A percentile compares a stretch with the other conserved stretches of the same genome.
Evolutionary conservation across 371 early-diverging fungal genomes (phyloP).

Genomic region (Apophysomyces elegans): DNA sequence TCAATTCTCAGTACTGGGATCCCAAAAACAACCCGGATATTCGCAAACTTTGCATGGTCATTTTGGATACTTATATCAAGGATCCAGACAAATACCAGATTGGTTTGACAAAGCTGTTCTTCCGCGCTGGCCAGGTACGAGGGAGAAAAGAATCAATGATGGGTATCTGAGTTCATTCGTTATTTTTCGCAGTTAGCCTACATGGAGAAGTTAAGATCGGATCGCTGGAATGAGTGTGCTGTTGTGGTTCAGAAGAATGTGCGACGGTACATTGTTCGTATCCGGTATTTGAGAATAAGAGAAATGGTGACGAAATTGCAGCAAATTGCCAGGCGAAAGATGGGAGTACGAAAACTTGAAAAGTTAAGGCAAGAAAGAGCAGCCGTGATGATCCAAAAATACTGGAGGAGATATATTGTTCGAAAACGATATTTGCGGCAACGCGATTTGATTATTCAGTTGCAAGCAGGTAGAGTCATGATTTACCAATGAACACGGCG

Average conservation of each 20-base stretch:
- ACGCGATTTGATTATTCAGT: constrained; percentile 34
- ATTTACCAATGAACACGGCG: neutral
- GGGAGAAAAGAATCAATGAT: neutral
- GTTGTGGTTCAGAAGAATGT: constrained; percentile 89
- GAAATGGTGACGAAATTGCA: constrained; percentile 61
- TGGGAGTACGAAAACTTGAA: constrained; percentile 60
- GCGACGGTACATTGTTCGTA: constrained; percentile 74
- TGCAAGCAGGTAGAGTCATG: constrained; percentile 50
- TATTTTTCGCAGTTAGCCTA: constrained; percentile 69
- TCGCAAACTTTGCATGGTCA: constrained; percentile 56
- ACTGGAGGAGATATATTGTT: constrained; percentile 70
- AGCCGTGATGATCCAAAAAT: constrained; percentile 79
- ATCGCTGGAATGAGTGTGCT: constrained; percentile 77
- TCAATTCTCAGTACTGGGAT: constrained; percentile 72
- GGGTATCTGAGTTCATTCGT: neutral
- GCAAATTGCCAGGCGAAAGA: constrained; percentile 60
- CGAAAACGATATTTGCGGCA: constrained; percentile 56
- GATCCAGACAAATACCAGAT: constrained; percentile 91
- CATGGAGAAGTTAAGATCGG: constrained; percentile 88
- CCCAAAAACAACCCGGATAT: constrained; percentile 48
- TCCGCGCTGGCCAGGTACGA: constrained; percentile 88
- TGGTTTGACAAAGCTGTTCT: constrained; percentile 98
- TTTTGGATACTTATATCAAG: constrained; percentile 71
- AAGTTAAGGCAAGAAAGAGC: constrained; percentile 70
- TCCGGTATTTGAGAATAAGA: constrained; percentile 62